Conservation (phyloP, 768 basidiomycete genomes). For the Lactarius sp. region DNA sequence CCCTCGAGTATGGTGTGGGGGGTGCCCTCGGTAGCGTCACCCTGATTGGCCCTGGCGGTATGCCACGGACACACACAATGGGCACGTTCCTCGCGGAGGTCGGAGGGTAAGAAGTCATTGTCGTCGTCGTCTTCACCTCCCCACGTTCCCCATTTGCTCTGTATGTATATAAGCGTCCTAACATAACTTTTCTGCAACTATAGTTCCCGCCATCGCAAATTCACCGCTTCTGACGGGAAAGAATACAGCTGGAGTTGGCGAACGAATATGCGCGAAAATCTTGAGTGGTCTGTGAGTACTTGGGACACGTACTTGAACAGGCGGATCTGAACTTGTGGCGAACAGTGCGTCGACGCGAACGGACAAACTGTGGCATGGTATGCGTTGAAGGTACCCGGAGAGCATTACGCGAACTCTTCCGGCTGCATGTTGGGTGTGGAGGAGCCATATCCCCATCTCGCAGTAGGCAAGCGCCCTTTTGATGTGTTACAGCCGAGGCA, state of each 20-base stretch:
- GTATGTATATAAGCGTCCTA: neutral
- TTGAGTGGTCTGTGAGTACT: constrained; percentile 61
- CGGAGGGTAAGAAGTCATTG: constrained; percentile 9
- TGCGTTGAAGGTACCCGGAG: constrained; percentile 48
- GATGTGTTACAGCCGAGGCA: neutral
- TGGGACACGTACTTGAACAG: neutral
- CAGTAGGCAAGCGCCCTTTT: constrained; percentile 42
- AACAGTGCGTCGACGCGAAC: constrained; percentile 50
- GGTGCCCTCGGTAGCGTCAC: constrained; percentile 12
- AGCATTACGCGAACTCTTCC: constrained; percentile 50
- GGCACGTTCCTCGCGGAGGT: constrained; percentile 45
- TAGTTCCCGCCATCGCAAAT: constrained; percentile 38
- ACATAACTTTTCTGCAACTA: neutral
- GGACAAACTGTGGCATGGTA: constrained; percentile 57
- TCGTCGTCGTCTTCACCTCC: neutral
- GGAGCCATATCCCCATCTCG: constrained; percentile 52
- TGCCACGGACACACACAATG: constrained; percentile 38
- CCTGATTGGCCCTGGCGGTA: neutral
- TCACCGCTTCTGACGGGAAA: constrained; percentile 53
- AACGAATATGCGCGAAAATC: constrained; percentile 35
- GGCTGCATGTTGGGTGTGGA: constrained; percentile 61
- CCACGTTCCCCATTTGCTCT: neutral
- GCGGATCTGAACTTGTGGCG: neutral
- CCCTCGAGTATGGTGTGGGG: constrained; percentile 45
- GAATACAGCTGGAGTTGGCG: constrained; percentile 59